Percentiles rank a stretch among this genome's conserved stretches.
Evolutionary conservation across 2,329 filamentous ascomycete species (phyloP).

Genomic region (Colletotrichum eleusines): DNA sequence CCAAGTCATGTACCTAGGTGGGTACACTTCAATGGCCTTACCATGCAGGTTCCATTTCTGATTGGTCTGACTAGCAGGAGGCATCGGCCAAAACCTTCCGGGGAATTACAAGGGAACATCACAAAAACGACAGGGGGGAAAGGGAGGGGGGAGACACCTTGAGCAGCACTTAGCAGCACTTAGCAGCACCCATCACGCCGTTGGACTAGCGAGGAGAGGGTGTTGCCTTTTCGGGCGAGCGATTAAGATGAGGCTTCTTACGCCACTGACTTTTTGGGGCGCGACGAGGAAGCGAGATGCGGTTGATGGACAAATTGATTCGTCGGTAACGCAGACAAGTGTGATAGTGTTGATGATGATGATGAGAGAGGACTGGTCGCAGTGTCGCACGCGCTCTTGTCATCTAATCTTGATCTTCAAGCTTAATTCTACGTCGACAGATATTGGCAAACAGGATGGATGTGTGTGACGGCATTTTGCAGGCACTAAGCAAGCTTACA

Average conservation of each 20-base stretch:
- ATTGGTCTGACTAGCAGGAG: constrained; percentile 2
- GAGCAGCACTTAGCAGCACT: too few relatives aligned
- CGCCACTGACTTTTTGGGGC: constrained; percentile 16
- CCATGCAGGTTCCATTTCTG: neutral
- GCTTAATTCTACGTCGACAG: constrained; percentile 38
- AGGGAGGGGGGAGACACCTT: neutral
- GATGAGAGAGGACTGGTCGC: constrained; percentile 23
- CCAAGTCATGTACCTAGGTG: constrained; percentile 29
- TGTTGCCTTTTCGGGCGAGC: constrained; percentile 24
- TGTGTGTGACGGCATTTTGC: neutral
- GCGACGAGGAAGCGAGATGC: neutral
- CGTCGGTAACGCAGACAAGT: neutral
- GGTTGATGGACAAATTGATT: constrained; percentile 23
- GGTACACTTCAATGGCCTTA: neutral
- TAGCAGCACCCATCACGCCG: constrained; percentile 2
- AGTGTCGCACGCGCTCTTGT: constrained; percentile 37
- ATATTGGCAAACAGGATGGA: neutral
- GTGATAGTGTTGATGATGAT: constrained; percentile 2
- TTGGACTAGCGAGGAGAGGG: constrained; percentile 7
- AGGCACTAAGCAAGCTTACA: neutral
- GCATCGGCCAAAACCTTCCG: neutral
- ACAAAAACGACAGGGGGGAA: neutral
- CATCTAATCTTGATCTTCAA: constrained; percentile 40
- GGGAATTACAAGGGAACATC: neutral
- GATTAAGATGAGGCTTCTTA: constrained; percentile 22